These are phyloP conservation scores for Flammula alnicola DNA, from an alignment of 1,284 basidiomycete genomes.

Conservation along the genomic window DNA sequence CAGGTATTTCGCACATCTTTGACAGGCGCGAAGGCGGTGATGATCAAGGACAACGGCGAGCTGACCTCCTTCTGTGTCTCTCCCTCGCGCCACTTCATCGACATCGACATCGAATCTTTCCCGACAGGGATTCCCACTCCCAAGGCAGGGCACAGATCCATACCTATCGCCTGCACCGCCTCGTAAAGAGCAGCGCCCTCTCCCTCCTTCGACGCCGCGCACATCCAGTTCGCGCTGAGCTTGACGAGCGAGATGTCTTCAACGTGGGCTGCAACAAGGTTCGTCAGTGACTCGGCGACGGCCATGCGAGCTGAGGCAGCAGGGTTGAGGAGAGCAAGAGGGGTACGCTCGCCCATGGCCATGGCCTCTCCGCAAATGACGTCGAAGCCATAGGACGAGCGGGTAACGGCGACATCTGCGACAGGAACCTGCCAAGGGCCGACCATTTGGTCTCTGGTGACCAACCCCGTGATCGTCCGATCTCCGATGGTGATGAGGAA, in stretches of 20 bases:
- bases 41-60: conserved; percentile 89
- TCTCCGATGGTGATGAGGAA: conserved; percentile 99
- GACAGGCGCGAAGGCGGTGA: conserved; percentile 94
- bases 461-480: conserved; percentile 91
- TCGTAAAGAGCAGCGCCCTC: conserved; percentile 93
- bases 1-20: conserved; percentile 83
- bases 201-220: conserved; percentile 87
- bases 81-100: conserved; percentile 89
- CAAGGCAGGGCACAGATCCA: conserved; percentile 94
- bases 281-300: conserved; percentile 92
- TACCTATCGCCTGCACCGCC: conserved; percentile 91
- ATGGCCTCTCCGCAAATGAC: conserved; percentile 90
- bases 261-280: conserved; percentile 85
- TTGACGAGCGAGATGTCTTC: conserved; percentile 81
- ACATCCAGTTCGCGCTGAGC: conserved; percentile 99
- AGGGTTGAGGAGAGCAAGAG: conserved; percentile 85
- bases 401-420: conserved; percentile 96
- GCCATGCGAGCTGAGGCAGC: conserved; percentile 96
- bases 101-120: conserved; percentile 99
- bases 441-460: conserved; percentile 98
- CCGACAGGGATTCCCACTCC: conserved; percentile 97
- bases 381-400: conserved; percentile 92
- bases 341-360: conserved; percentile 97
- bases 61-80: conserved; percentile 81
- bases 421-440: conserved; percentile 99